Base-by-base conservation (phyloP, 2,329 filamentous ascomycete species). In the Calonectria pseudoturangicola region DNA sequence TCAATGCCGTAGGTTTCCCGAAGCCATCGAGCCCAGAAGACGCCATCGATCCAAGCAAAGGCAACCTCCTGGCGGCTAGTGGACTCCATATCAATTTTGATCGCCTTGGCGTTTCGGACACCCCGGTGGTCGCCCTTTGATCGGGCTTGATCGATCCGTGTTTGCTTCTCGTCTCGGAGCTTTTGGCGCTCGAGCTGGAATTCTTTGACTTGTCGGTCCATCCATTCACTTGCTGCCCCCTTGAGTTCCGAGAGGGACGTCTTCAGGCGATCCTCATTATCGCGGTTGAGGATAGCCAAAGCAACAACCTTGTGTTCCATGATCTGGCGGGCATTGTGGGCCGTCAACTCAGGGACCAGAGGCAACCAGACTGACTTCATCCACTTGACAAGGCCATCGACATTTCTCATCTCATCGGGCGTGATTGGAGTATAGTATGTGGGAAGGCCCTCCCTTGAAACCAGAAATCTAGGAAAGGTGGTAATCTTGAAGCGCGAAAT, bases 1-100 rank as follows among this genome's bases (percentile, higher is more conserved):
- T 97, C 94, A 77, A 98, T 93, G 68, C 96, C 96, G 81, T 98
- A 99, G 0, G 96, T 98, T n/a, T 93, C 96, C 77, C 93, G 91
- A 76, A 99, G 92, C 97, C 97, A 99, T 74, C 96, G 91, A 84
- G 98, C 96, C 97, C 97, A 99, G 84, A 98, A 98, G 9, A 95
- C 91, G 64, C 96, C 95, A 82, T 99, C 97, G 15, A 98, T 95
- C 97, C 97, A 99, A 15, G 97, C 97, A 84, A 99, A 99, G 10
- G 92, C 91, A 50, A 98, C 95, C 82, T 98, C 94, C 83, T 96
- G 98, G 78, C 93, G 93, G 81, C 95, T 92, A 66, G 95, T 91
- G 81, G 94, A 93, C 79, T 96, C 93, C 91, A 98, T 97, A 79
- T 95, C 94, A 82, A 99, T 96, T 39, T 93, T 92, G 81, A 98